phyloP scores from a whole-genome alignment of 164 flowering plant species.

The Nelumbo lutea region DNA sequence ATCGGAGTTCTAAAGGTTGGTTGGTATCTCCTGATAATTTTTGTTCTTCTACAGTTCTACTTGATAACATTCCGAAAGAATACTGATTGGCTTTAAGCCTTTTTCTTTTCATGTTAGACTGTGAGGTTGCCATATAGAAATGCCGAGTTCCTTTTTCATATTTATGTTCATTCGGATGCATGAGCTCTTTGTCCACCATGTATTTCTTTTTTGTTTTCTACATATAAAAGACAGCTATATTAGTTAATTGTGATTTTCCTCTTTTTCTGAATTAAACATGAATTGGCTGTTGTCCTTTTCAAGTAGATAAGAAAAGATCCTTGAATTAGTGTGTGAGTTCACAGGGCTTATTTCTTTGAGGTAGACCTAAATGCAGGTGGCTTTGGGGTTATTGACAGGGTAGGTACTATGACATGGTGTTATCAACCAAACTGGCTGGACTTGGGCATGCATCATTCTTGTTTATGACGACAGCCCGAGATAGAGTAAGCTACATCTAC shows the following conservation, averaged over 20 bases:
- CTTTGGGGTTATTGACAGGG: slow-evolving; percentile 31
- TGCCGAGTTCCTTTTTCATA: no score
- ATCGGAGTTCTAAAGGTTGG: slow-evolving; percentile 84
- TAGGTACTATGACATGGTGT: slow-evolving; percentile 84
- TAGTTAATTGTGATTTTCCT: no score
- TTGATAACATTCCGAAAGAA: not conserved
- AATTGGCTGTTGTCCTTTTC: no score
- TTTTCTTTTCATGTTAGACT: no score
- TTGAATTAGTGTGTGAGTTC: not conserved
- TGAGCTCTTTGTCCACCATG: no score
- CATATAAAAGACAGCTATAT: no score
- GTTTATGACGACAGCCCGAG: slow-evolving; percentile 75
- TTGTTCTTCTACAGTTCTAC: not conserved
- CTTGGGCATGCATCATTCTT: slow-evolving; percentile 82
- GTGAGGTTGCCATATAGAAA: no score
- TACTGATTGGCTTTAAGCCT: no score
- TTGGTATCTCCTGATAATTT: slow-evolving; percentile 14
- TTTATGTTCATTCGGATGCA: no score
- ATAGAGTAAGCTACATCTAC: slow-evolving; percentile 77
- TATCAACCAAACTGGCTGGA: slow-evolving; percentile 81
- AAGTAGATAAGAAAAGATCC: no score
- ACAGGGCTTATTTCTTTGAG: not conserved
- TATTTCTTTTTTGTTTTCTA: no score
- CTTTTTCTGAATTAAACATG: no score
- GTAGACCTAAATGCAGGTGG: slow-evolving; percentile 4